phyloP scores from a whole-genome alignment of 495 filamentous ascomycete genomes.

The Talaromyces proteolyticus region DNA sequence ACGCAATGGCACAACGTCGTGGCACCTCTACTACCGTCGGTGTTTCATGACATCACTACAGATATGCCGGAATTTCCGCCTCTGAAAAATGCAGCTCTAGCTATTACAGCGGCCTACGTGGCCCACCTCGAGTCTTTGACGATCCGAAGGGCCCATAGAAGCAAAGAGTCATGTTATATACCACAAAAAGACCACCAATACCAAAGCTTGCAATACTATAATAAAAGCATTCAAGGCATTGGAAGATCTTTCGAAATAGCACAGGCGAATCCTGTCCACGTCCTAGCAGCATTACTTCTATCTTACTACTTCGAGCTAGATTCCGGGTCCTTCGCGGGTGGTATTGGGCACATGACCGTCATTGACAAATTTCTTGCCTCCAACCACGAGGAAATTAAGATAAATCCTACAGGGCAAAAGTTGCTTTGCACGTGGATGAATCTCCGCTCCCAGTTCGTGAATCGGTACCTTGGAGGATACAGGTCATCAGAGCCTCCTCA shows the following conservation, averaged over 20 bases:
- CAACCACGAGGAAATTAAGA: background rate
- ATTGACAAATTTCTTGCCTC: slow-evolving; percentile 3
- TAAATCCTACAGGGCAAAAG: background rate
- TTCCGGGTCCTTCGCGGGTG: slow-evolving; percentile 1
- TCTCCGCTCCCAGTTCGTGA: slow-evolving; percentile 3
- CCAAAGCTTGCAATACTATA: slow-evolving; percentile 3
- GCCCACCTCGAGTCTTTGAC: slow-evolving; percentile 1
- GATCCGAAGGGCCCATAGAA: background rate
- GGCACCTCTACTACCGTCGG: background rate
- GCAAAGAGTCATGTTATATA: slow-evolving; percentile 1
- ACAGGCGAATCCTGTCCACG: background rate
- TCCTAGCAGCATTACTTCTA: slow-evolving; percentile 1
- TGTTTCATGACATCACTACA: slow-evolving; percentile 1
- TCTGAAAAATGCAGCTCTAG: background rate
- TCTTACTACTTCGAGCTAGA: slow-evolving; percentile 4
- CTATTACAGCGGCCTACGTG: slow-evolving; percentile 1
- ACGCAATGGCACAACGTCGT: slow-evolving; percentile 4
- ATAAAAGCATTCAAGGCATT: slow-evolving; percentile 1
- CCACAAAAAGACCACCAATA: slow-evolving; percentile 6
- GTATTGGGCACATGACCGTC: slow-evolving; percentile 3
- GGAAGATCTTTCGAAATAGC: background rate
- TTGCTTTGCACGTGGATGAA: slow-evolving; percentile 2
- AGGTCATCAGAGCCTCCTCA: background rate
- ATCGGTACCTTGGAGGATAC: slow-evolving; percentile 1
- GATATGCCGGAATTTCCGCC: slow-evolving; percentile 2